A percentile compares a stretch with the other conserved stretches of the same genome.
phyloP scores from a whole-genome alignment of 2,329 filamentous ascomycete species.

The Chaetomiaceae sp. region DNA sequence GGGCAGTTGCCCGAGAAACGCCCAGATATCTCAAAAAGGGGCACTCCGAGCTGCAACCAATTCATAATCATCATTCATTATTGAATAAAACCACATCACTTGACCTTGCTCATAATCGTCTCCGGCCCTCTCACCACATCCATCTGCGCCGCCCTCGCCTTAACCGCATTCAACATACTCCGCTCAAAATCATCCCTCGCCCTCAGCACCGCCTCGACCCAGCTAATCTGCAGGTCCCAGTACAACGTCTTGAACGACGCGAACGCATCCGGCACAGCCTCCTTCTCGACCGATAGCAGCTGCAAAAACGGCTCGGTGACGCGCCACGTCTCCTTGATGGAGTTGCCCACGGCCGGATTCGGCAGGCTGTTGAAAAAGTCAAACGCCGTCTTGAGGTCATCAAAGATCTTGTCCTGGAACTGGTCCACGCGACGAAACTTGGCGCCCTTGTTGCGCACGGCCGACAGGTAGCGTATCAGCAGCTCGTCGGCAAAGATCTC shows the following conservation, averaged over 20 bases:
- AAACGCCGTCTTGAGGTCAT: slow-evolving; percentile 87
- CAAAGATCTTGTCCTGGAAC: slow-evolving; percentile 88
- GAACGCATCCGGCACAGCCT: slow-evolving; percentile 71
- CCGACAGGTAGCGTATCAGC: slow-evolving; percentile 75
- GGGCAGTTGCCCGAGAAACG: slow-evolving; percentile 9
- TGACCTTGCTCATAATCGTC: slow-evolving; percentile 93
- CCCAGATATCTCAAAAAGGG: neutral
- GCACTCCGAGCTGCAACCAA: neutral
- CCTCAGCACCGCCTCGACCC: slow-evolving; percentile 89
- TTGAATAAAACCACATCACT: too few relatives aligned
- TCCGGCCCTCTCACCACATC: slow-evolving; percentile 75
- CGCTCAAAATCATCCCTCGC: slow-evolving; percentile 91
- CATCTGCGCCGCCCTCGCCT: slow-evolving; percentile 81
- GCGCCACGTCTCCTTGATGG: slow-evolving; percentile 88
- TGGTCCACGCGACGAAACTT: slow-evolving; percentile 84
- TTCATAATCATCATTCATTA: slow-evolving; percentile 12
- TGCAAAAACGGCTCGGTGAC: slow-evolving; percentile 80
- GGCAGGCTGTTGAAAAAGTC: slow-evolving; percentile 75
- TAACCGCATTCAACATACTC: slow-evolving; percentile 81
- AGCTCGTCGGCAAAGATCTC: slow-evolving; percentile 92
- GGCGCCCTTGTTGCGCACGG: slow-evolving; percentile 82
- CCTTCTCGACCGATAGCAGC: slow-evolving; percentile 72
- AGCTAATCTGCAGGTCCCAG: slow-evolving; percentile 91
- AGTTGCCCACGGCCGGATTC: slow-evolving; percentile 62
- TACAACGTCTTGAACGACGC: slow-evolving; percentile 78